Evolutionary conservation across 345 rosid genomes (phyloP).

Genomic region (Dovyalis caffra): DNA sequence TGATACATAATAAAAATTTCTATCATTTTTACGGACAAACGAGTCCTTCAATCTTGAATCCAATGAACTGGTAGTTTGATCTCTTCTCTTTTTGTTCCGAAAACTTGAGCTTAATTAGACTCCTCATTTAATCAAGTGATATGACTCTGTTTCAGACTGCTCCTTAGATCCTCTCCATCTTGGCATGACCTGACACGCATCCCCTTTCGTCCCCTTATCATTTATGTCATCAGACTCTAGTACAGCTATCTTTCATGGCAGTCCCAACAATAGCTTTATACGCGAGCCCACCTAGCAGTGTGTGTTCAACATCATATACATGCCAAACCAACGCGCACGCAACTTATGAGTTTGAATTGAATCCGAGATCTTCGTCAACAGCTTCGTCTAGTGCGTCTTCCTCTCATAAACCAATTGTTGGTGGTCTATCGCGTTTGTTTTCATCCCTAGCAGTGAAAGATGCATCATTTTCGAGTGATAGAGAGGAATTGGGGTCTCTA

Average conservation of each 20-base stretch:
- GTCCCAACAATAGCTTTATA: constrained; percentile 81
- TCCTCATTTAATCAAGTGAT: no score
- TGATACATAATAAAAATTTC: no score
- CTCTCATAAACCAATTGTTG: constrained; percentile 56
- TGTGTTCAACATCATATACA: constrained; percentile 65
- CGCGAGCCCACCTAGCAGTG: constrained; percentile 75
- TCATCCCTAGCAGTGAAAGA: constrained; percentile 51
- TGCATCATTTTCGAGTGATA: constrained; percentile 40
- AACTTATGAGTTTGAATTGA: constrained; percentile 66
- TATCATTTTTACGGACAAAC: no score
- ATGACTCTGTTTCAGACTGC: no score
- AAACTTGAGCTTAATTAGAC: no score
- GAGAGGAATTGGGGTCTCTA: constrained; percentile 60
- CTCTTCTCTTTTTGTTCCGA: no score
- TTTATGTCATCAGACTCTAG: constrained; percentile 13
- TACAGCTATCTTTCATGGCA: constrained; percentile 53
- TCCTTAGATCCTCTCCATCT: constrained; percentile 20
- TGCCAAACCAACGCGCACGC: constrained; percentile 59
- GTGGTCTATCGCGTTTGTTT: constrained; percentile 82
- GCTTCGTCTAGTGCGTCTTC: constrained; percentile 49
- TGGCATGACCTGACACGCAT: constrained; percentile 8
- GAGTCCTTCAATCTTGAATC: no score
- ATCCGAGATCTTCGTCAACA: constrained; percentile 57
- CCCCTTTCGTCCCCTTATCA: constrained; percentile 6
- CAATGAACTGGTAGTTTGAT: no score